Percentiles rank a stretch among this genome's conserved stretches.
Conservation (phyloP, 2,329 filamentous ascomycete species). For the Diplodia corticola region DNA sequence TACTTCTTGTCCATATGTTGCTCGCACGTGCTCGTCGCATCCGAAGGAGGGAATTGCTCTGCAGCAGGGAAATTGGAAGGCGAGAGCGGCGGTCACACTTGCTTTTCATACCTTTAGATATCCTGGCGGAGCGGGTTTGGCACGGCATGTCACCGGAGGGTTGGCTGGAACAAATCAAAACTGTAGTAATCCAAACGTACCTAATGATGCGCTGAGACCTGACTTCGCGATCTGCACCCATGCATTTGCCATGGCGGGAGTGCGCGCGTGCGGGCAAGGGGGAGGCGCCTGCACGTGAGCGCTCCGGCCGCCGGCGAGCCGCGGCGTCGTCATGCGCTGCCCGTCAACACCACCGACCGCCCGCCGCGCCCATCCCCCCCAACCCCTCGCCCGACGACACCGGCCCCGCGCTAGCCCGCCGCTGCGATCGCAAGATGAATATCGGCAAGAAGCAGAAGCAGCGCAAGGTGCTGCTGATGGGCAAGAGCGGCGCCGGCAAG, state of each 20-base stretch:
- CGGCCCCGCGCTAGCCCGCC: not conserved
- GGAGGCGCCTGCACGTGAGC: conserved; percentile 6
- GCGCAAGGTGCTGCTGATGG: conserved; percentile 62
- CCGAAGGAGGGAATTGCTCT: conserved; percentile 15
- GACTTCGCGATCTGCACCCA: not conserved
- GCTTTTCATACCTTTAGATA: conserved; percentile 19
- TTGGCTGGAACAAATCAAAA: conserved; percentile 10
- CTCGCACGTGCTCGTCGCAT: conserved; percentile 13
- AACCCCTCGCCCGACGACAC: not conserved
- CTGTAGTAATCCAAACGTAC: conserved; percentile 13
- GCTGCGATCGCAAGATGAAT: conserved; percentile 33
- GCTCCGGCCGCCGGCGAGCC: not conserved
- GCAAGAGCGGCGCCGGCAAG: conserved; percentile 95
- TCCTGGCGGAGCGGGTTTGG: conserved; percentile 19
- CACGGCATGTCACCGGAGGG: conserved; percentile 16
- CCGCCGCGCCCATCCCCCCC: conserved; percentile 36
- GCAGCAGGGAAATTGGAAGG: conserved; percentile 18
- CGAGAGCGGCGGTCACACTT: not conserved
- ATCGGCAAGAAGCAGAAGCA: conserved; percentile 52
- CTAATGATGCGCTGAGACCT: conserved; percentile 8
- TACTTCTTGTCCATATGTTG: conserved; percentile 18
- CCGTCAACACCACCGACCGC: conserved; percentile 6
- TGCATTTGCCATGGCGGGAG: conserved; percentile 13
- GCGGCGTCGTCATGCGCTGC: conserved; percentile 3
- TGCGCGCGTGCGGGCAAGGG: conserved; percentile 6